Base-by-base conservation (phyloP, 2,329 filamentous ascomycete genomes). In the Fusarium hostae region DNA sequence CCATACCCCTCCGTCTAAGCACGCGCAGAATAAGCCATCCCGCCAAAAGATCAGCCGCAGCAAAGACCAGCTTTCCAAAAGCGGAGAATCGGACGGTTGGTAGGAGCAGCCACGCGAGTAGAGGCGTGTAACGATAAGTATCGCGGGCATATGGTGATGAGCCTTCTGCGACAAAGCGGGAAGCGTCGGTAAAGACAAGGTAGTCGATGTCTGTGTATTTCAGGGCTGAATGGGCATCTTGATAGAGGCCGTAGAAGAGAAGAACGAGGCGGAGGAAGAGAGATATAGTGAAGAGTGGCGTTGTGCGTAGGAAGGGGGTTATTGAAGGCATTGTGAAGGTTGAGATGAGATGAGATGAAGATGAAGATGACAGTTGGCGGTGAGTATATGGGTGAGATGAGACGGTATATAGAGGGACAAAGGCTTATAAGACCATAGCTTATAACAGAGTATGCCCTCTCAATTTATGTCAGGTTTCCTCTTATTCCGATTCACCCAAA, bases 201-300 rank as follows among this genome's bases (percentile, higher is more conserved):
- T 99, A 99, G 86, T 99, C 96, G 77, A 99, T 98, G 82, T 99
- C 96, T 56, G 96, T 99, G 85, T 98, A 99, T 83, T 98, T 98
- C 78, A 99, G 84, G 18, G 95, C 91, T 11, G 94, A 97, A 82
- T 95, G 87, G 66, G 94, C 91, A 82, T 99, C 96, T 84, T 99
- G 96, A 86, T 93, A 95, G 67, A 94, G 88, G 64, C 96, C 95
- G 81, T 98, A 98, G 77, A 97, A 79, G 54, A 98, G 88, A 70
- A 99, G 90, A 35, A 84, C 80, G 9, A 89, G 79, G 67, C 96
- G 93, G 28, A 99, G 87, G 51, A 90, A 76, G 59, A 90, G 84
- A 55, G 89, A 85, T 16, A 87, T 80, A 58, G 82, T 70, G 80
- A 91, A 89, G 76, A 92, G 86, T 12, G 86, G 84, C 13, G 69